Evolutionary conservation across 2,329 filamentous ascomycete genomes (phyloP).

Genomic region (Aureobasidium sp.): DNA sequence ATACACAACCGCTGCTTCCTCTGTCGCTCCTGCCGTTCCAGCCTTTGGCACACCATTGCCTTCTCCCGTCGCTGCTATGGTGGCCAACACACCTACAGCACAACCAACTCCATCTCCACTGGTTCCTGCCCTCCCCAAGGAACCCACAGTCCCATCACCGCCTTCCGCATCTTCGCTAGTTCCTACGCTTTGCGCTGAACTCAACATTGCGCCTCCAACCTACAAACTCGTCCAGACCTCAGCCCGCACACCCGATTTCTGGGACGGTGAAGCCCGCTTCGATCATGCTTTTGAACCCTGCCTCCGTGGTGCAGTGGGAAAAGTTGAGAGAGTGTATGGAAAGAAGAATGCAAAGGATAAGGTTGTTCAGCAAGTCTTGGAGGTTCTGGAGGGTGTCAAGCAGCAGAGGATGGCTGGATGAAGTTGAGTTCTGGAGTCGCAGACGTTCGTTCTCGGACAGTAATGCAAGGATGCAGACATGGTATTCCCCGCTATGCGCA

Average conservation of each 20-base stretch:
- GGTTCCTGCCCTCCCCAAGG: too few relatives aligned
- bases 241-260: not conserved
- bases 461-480: not conserved
- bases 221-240: not conserved
- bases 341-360: conserved; percentile 3
- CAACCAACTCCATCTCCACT: not conserved
- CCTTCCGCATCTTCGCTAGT: not conserved
- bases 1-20: too few relatives aligned
- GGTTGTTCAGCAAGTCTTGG: not conserved
- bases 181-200: not conserved
- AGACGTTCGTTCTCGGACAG: not conserved
- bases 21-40: not conserved
- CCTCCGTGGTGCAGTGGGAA: not conserved
- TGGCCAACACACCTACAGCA: not conserved
- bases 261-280: not conserved
- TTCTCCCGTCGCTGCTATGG: not conserved
- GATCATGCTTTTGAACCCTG: not conserved
- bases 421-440: not conserved
- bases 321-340: not conserved
- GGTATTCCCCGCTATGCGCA: too few relatives aligned
- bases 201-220: not conserved
- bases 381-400: not conserved
- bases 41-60: not conserved
- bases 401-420: not conserved
- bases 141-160: not conserved